phyloP scores from a whole-genome alignment of 2,329 filamentous ascomycete species.

The Talaromyces sp. region DNA sequence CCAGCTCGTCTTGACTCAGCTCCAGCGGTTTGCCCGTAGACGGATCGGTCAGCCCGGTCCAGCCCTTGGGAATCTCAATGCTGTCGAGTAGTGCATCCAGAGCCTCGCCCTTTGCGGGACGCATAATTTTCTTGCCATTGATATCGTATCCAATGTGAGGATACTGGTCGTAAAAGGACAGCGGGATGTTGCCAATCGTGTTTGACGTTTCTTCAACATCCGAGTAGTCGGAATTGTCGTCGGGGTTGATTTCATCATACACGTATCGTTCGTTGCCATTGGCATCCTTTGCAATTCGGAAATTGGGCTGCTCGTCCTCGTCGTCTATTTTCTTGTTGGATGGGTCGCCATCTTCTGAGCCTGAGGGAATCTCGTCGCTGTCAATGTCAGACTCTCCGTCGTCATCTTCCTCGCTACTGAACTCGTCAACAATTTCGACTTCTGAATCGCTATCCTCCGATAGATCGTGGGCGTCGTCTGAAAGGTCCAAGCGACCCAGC shows the following conservation, averaged over 20 bases:
- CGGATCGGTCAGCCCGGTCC: conserved; percentile 92
- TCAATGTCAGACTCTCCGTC: conserved; percentile 47
- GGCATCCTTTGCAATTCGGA: conserved; percentile 67
- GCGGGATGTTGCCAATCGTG: conserved; percentile 90
- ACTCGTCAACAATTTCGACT: conserved; percentile 54
- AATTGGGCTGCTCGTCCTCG: conserved; percentile 45
- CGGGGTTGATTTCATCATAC: conserved; percentile 88
- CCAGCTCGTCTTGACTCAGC: conserved; percentile 79
- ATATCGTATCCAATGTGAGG: conserved; percentile 99
- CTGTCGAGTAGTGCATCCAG: conserved; percentile 90
- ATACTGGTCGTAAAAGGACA: conserved; percentile 95
- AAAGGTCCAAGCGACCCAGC: conserved; percentile 42
- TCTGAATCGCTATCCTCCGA: conserved; percentile 38
- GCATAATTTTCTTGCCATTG: conserved; percentile 96
- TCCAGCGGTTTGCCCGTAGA: conserved; percentile 89
- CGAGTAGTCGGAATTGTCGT: conserved; percentile 93
- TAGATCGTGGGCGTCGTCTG: conserved; percentile 38
- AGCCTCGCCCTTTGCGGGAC: conserved; percentile 88
- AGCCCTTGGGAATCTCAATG: conserved; percentile 94
- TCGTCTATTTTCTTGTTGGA: conserved; percentile 11
- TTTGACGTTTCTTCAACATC: conserved; percentile 75
- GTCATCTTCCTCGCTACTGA: conserved; percentile 45
- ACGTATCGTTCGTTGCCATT: conserved; percentile 88
- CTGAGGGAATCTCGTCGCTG: conserved; percentile 47
- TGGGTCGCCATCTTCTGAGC: conserved; percentile 30